Evolutionary conservation across 768 basidiomycete species (phyloP).

Genomic region (Phlegmacium glaucopus): DNA sequence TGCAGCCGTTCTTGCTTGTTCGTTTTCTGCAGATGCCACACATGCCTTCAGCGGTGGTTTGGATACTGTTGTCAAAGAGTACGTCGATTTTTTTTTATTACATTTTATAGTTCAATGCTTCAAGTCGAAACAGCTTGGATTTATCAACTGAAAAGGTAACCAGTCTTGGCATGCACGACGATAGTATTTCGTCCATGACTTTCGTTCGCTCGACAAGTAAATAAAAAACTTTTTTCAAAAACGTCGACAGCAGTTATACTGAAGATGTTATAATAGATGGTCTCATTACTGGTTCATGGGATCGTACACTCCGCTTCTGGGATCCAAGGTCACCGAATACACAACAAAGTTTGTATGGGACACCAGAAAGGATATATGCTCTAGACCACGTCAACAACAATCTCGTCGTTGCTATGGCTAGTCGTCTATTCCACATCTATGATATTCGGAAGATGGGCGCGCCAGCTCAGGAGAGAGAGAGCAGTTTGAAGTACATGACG

Average conservation of each 20-base stretch:
- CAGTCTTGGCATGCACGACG: constrained; percentile 77
- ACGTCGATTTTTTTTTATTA: constrained; percentile 24
- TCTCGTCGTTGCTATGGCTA: constrained; percentile 92
- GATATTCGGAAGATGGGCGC: constrained; percentile 76
- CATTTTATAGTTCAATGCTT: not conserved
- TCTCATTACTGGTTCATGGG: constrained; percentile 90
- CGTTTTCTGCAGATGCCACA: constrained; percentile 60
- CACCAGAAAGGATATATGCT: constrained; percentile 84
- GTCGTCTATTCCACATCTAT: constrained; percentile 85
- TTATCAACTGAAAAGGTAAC: constrained; percentile 67
- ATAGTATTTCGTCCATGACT: constrained; percentile 75
- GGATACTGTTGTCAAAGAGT: constrained; percentile 83
- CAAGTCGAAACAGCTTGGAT: constrained; percentile 55
- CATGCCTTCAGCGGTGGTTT: constrained; percentile 85
- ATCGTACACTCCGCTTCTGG: constrained; percentile 85
- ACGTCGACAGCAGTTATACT: too few species aligned
- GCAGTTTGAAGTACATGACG: constrained; percentile 94
- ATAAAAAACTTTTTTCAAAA: too few species aligned
- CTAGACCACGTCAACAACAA: constrained; percentile 76
- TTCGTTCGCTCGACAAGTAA: constrained; percentile 64
- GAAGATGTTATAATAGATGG: constrained; percentile 41
- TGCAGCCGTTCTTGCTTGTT: constrained; percentile 82
- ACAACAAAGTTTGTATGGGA: constrained; percentile 55
- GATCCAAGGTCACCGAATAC: constrained; percentile 65
- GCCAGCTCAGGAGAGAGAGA: constrained; percentile 81